Percentiles rank a stretch among this genome's conserved stretches.
Evolutionary conservation across 1,284 basidiomycete genomes (phyloP).

Genomic region (Pholiota adiposa): DNA sequence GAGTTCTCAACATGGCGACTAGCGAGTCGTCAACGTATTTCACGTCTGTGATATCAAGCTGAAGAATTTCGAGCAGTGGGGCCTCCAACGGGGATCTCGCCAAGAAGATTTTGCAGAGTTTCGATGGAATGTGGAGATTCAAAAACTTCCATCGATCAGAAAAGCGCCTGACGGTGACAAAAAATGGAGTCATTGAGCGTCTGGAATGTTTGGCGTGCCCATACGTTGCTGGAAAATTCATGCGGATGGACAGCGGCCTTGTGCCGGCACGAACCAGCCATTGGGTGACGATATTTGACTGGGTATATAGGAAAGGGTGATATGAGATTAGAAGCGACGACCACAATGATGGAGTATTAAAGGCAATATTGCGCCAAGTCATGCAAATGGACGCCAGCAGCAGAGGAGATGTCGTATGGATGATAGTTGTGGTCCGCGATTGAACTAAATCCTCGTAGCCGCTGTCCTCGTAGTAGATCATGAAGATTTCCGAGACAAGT

Average conservation of each 20-base stretch:
- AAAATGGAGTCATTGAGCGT: background rate
- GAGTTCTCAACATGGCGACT: background rate
- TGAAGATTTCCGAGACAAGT: background rate
- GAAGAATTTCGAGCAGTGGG: background rate
- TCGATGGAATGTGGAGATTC: background rate
- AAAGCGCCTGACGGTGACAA: background rate
- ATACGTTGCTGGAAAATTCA: background rate
- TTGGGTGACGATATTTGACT: background rate
- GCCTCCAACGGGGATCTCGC: background rate
- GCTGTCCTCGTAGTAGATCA: background rate
- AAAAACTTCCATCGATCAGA: background rate
- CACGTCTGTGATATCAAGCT: background rate
- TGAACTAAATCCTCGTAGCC: background rate
- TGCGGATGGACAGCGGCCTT: background rate
- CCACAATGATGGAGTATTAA: background rate
- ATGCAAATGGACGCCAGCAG: background rate
- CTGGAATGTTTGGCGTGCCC: background rate
- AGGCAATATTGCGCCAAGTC: background rate
- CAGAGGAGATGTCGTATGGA: too few relatives aligned
- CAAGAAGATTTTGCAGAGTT: background rate
- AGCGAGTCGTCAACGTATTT: background rate
- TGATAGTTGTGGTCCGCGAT: background rate
- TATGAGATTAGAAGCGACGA: background rate
- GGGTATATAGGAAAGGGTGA: background rate
- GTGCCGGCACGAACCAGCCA: background rate